Conservation (phyloP, 306 rosid genomes). For the Vigna nakashimae region DNA sequence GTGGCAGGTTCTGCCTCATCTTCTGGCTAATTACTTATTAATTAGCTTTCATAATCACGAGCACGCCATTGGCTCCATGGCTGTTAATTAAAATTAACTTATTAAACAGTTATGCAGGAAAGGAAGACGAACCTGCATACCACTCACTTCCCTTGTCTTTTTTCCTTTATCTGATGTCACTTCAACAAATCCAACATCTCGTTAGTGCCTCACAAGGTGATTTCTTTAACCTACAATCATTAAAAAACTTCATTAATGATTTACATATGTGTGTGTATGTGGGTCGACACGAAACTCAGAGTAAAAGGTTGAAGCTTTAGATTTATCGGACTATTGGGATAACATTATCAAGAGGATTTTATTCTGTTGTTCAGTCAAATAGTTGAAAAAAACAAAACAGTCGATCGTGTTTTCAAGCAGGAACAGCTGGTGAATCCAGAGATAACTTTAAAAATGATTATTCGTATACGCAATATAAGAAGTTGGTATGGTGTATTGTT, state of each 20-base stretch:
- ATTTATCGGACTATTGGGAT: not conserved
- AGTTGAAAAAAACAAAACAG: conserved; percentile 10
- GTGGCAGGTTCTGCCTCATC: conserved; percentile 32
- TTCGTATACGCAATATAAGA: not conserved
- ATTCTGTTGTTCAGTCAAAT: conserved; percentile 6
- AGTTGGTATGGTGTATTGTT: not conserved
- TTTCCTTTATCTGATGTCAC: conserved; percentile 16
- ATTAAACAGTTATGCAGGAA: conserved; percentile 18
- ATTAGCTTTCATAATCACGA: conserved; percentile 22
- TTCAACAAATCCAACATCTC: conserved; percentile 24
- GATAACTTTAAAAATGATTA: not conserved
- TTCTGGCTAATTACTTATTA: not conserved
- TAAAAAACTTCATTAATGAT: conserved; percentile 14
- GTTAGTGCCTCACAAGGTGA: not conserved
- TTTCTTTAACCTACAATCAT: conserved; percentile 15
- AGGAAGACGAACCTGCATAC: conserved; percentile 1
- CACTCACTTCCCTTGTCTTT: conserved; percentile 5
- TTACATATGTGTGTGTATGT: no score
- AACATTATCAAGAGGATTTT: conserved; percentile 8
- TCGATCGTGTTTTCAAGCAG: not conserved
- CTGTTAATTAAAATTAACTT: no score
- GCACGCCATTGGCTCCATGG: not conserved
- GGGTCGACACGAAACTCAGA: conserved; percentile 11
- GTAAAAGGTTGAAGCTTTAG: not conserved
- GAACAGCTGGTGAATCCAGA: not conserved